Base-by-base conservation (phyloP, 805 yeast species). In the Sugiyamaella americana region DNA sequence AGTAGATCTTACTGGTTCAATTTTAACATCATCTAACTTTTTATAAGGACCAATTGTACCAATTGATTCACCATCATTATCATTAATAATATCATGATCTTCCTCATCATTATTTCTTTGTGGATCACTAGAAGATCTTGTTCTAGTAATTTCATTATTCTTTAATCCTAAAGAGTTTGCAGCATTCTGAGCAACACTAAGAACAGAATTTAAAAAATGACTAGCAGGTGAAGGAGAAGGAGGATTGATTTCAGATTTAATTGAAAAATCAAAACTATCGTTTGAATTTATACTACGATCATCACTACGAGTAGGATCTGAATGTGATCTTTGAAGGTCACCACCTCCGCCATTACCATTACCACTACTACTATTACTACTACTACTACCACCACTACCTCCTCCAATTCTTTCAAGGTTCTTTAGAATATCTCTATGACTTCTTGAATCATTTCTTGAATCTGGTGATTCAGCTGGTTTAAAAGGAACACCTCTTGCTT, bases 151-250 rank as follows among this genome's bases (percentile, higher is more conserved):
- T n/a, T 39, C 41, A 37, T 11, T 41, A n/a, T 47, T 24, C 18
- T 55, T 51, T 20, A 57, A 43, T 13, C 50, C 60, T 44, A 61
- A 19, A 10, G 63, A 52, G 5, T 51, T 46, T 18, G 64, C 62
- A 8, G 63, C 64, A 24, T 55, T 58, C 46, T 60, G 64, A 20
- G 64, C 64, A 1, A 52, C 64, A 3, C 60, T 51, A 26, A 60
- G 30, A 30, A 60, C 50, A 18, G 54, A 46, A 11, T 47, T 47
- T 36, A 55, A 42, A 44, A 52, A 52, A 41, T 51, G 51, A 2
- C 53, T 43, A 13, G 54, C 50, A 2, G 55, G 26, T 16, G 41
- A 40, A 2, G 44, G 24, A 20, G 40, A 17, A 26, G 32, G 13
- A 26, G 8, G 32, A 13, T 26, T 13, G 34, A 29, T 29, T 13